Conservation (phyloP, 768 basidiomycete genomes). For the Tylopilus vinaceipallidus region DNA sequence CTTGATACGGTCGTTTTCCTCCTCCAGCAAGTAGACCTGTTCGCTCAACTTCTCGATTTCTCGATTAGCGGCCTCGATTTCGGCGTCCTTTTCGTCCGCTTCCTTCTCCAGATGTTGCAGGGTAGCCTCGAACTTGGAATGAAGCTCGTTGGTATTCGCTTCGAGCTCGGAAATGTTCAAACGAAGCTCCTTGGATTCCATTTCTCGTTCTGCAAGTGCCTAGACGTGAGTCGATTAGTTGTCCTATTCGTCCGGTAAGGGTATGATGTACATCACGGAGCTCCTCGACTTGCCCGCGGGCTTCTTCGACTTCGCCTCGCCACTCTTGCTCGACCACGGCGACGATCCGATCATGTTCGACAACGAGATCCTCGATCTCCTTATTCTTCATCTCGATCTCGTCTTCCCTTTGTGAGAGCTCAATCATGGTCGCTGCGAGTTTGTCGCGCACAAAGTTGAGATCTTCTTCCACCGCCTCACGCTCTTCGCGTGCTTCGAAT, state of each 20-base stretch:
- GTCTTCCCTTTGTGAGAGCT: slow-evolving; percentile 83
- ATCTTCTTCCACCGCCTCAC: slow-evolving; percentile 78
- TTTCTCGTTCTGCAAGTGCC: slow-evolving; percentile 77
- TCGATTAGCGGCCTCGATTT: slow-evolving; percentile 67
- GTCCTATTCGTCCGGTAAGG: neutral
- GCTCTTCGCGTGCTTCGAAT: slow-evolving; percentile 68
- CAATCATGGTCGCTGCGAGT: slow-evolving; percentile 76
- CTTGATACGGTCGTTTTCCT: slow-evolving; percentile 74
- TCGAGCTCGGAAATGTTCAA: slow-evolving; percentile 76
- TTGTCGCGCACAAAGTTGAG: slow-evolving; percentile 72
- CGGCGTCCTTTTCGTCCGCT: slow-evolving; percentile 74
- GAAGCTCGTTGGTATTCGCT: slow-evolving; percentile 64
- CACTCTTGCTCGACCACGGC: slow-evolving; percentile 79
- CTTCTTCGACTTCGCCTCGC: slow-evolving; percentile 85
- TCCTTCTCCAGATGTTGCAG: slow-evolving; percentile 77
- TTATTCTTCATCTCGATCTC: slow-evolving; percentile 76
- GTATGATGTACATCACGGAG: slow-evolving; percentile 57
- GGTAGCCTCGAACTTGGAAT: slow-evolving; percentile 70
- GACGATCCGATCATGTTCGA: slow-evolving; percentile 71
- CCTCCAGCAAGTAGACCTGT: slow-evolving; percentile 81
- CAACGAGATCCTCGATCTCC: slow-evolving; percentile 77
- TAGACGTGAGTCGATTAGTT: slow-evolving; percentile 27
- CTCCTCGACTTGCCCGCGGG: slow-evolving; percentile 75
- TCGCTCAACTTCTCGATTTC: slow-evolving; percentile 82
- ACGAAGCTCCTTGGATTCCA: slow-evolving; percentile 72